Conservation (phyloP, 208 protist species). For the Trypanosoma caninum region DNA sequence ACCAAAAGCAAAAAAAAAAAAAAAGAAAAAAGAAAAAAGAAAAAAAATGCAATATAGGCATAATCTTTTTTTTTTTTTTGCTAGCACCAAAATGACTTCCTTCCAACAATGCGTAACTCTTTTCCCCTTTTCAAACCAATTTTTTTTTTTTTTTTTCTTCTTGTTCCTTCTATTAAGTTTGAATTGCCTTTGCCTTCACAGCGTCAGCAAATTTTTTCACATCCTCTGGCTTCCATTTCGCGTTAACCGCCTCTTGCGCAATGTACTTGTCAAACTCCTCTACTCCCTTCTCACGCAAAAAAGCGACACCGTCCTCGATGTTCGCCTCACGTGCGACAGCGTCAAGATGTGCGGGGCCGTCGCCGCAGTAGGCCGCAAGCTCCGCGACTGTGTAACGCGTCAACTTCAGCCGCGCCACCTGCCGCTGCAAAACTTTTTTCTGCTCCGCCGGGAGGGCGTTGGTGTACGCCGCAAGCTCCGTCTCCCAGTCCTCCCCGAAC, state of each 20-base stretch:
- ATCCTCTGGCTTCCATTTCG: constrained; percentile 78
- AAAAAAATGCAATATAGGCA: constrained; percentile 5
- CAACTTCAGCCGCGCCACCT: constrained; percentile 71
- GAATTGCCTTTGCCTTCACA: constrained; percentile 74
- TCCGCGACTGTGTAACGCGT: constrained; percentile 89
- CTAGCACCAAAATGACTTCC: background rate
- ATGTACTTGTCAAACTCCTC: constrained; percentile 79
- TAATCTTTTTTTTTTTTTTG: background rate
- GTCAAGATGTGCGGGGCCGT: constrained; percentile 70
- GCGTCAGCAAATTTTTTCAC: constrained; percentile 78
- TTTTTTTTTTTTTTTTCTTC: background rate
- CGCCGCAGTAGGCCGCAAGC: constrained; percentile 72
- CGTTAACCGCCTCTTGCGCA: constrained; percentile 69
- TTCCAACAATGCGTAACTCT: background rate
- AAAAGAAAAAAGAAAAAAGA: background rate
- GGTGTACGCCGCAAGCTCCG: constrained; percentile 70
- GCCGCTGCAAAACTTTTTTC: constrained; percentile 66
- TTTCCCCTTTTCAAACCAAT: background rate
- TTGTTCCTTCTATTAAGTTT: constrained; percentile 11
- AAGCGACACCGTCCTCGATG: constrained; percentile 67
- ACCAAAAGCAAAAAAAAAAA: no score
- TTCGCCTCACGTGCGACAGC: constrained; percentile 68
- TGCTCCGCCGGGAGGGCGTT: constrained; percentile 64
- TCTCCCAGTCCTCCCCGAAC: constrained; percentile 79
- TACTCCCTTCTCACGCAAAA: constrained; percentile 55